These are phyloP conservation scores for Diaporthe australafricana DNA, from an alignment of 2,329 filamentous ascomycete species.

Conservation along the genomic window DNA sequence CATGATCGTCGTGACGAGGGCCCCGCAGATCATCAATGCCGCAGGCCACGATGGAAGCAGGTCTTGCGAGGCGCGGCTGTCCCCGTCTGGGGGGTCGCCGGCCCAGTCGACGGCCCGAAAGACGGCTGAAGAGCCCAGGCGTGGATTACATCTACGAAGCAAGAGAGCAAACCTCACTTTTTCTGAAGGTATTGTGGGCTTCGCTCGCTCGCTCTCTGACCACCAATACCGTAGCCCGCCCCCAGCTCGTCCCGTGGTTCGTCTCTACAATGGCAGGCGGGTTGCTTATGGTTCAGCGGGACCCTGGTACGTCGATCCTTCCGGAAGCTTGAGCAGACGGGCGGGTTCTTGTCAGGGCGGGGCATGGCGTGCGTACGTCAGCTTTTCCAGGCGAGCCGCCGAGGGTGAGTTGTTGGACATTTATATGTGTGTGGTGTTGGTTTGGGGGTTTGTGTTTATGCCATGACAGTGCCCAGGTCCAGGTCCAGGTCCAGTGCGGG, in stretches of 20 bases:
- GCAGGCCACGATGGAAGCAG: background rate
- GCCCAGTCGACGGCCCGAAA: background rate
- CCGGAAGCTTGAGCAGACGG: slow-evolving; percentile 14
- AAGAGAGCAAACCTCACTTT: background rate
- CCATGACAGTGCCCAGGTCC: background rate
- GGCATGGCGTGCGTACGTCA: slow-evolving; percentile 10
- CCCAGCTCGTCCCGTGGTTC: background rate
- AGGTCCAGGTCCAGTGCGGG: background rate
- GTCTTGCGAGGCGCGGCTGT: background rate
- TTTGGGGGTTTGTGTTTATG: background rate
- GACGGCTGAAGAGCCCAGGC: background rate
- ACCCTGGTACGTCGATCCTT: slow-evolving; percentile 7
- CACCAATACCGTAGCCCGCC: background rate
- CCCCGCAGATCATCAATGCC: slow-evolving; percentile 6
- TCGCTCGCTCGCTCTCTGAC: background rate
- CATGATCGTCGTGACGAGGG: slow-evolving; percentile 1
- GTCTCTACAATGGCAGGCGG: background rate
- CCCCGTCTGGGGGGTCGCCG: background rate
- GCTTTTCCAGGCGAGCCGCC: background rate
- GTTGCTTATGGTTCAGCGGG: background rate
- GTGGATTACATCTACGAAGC: background rate
- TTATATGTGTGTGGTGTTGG: background rate
- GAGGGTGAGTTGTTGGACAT: background rate
- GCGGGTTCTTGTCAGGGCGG: background rate
- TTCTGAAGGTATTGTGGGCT: too few species aligned